Evolutionary conservation across 805 yeast genomes (phyloP).

Genomic region (Metschnikowia reukaufii): DNA sequence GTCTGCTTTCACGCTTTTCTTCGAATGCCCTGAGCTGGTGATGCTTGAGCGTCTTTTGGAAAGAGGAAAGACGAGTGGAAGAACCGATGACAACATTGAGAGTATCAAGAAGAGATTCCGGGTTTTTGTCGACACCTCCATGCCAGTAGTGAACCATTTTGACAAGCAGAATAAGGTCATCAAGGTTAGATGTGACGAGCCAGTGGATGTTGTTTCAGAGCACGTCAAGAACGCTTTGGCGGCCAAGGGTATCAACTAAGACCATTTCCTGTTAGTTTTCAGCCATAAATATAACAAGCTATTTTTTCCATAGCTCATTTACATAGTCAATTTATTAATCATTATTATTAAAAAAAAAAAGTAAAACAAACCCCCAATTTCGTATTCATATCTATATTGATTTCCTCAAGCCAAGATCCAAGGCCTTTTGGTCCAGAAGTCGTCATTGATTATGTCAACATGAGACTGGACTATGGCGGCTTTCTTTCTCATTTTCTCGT

Average conservation of each 20-base stretch:
- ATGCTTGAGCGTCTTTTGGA: slow-evolving; percentile 84
- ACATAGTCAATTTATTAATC: neutral
- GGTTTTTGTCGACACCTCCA: slow-evolving; percentile 81
- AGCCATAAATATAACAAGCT: neutral
- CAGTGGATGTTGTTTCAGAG: slow-evolving; percentile 74
- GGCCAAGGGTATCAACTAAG: slow-evolving; percentile 29
- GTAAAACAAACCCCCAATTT: neutral
- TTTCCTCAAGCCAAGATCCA: slow-evolving; percentile 18
- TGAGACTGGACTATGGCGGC: slow-evolving; percentile 48
- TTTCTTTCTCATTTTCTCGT: slow-evolving; percentile 49
- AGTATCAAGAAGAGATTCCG: slow-evolving; percentile 86
- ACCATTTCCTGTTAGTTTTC: neutral
- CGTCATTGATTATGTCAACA: slow-evolving; percentile 61
- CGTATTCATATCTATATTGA: neutral
- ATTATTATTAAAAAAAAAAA: neutral
- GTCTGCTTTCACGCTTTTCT: slow-evolving; percentile 69
- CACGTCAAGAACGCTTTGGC: slow-evolving; percentile 68
- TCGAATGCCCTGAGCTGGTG: slow-evolving; percentile 77
- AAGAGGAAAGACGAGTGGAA: slow-evolving; percentile 93
- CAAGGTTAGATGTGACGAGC: slow-evolving; percentile 71
- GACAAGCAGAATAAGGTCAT: slow-evolving; percentile 74
- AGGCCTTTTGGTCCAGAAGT: slow-evolving; percentile 58
- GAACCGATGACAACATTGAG: slow-evolving; percentile 90
- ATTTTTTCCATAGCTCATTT: neutral
- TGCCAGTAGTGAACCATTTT: slow-evolving; percentile 90